phyloP scores from a whole-genome alignment of 352 stramenopile species.

The Poterioochromonas sp. region DNA sequence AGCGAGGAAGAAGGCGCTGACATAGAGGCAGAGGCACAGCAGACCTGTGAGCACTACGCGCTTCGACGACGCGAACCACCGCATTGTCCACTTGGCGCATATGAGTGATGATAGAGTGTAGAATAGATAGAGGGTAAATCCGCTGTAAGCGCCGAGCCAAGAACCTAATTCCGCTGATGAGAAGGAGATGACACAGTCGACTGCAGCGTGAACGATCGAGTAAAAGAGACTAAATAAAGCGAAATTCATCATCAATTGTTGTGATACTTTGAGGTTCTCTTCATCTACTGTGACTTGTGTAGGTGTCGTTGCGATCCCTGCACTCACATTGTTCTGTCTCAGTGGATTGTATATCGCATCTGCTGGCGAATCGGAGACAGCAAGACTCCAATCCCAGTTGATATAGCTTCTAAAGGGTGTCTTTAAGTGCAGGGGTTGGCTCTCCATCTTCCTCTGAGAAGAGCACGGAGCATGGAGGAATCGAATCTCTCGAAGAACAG shows the following conservation, averaged over 20 bases:
- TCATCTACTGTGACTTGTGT: not conserved
- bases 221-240: not conserved
- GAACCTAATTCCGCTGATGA: constrained; percentile 3
- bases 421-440: too few species aligned
- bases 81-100: not conserved
- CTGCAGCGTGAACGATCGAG: constrained; percentile 18
- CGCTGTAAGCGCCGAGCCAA: not conserved
- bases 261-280: not conserved
- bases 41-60: not conserved
- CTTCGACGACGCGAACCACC: not conserved
- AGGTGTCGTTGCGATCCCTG: not conserved
- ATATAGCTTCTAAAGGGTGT: too few species aligned
- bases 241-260: constrained; percentile 9
- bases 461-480: too few species aligned
- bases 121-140: constrained; percentile 3
- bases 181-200: not conserved
- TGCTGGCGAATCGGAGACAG: too few species aligned
- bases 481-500: too few species aligned
- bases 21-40: not conserved
- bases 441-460: too few species aligned
- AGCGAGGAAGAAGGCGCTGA: not conserved
- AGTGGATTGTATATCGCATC: too few species aligned
- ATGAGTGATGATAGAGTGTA: not conserved
- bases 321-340: too few species aligned
- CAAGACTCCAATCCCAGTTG: too few species aligned